Conservation (phyloP, 148 eudicot species). For the Fagopyrum tataricum region DNA sequence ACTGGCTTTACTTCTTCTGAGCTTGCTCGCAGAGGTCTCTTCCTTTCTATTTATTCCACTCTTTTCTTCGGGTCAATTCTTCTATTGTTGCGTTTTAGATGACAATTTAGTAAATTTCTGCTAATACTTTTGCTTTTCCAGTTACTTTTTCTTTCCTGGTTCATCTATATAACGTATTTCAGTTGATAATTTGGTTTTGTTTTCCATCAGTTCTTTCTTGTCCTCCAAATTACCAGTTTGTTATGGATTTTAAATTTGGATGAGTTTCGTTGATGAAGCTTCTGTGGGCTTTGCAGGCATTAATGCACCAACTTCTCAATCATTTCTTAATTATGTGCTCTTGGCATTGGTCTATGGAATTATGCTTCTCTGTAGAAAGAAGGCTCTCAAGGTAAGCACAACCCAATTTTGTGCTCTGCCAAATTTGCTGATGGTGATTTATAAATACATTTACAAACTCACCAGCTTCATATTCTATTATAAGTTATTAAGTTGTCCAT, state of each 20-base stretch:
- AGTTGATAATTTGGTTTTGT: not conserved
- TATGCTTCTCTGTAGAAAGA: constrained; percentile 35
- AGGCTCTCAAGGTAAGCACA: constrained; percentile 52
- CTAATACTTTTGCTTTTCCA: not conserved
- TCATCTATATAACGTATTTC: not conserved
- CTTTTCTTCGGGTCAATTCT: not conserved
- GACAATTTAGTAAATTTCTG: not conserved
- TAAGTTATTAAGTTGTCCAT: not conserved
- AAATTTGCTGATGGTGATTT: not conserved
- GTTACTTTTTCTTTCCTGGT: not conserved
- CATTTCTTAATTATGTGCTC: constrained; percentile 67
- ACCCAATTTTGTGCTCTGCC: not conserved
- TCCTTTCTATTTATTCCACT: not conserved
- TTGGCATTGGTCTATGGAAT: constrained; percentile 62
- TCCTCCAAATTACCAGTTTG: not conserved
- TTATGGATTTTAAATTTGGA: not conserved
- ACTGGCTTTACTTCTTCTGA: constrained; percentile 71
- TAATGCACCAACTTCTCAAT: constrained; percentile 88
- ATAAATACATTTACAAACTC: not conserved
- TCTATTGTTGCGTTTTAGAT: not conserved
- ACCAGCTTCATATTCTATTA: not conserved
- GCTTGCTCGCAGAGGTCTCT: constrained; percentile 61
- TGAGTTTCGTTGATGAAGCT: not conserved
- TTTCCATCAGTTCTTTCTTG: not conserved
- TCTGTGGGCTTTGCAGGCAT: constrained; percentile 35